Evolutionary conservation across 495 filamentous ascomycete species (phyloP).

Genomic region (Ascobolus immersus): DNA sequence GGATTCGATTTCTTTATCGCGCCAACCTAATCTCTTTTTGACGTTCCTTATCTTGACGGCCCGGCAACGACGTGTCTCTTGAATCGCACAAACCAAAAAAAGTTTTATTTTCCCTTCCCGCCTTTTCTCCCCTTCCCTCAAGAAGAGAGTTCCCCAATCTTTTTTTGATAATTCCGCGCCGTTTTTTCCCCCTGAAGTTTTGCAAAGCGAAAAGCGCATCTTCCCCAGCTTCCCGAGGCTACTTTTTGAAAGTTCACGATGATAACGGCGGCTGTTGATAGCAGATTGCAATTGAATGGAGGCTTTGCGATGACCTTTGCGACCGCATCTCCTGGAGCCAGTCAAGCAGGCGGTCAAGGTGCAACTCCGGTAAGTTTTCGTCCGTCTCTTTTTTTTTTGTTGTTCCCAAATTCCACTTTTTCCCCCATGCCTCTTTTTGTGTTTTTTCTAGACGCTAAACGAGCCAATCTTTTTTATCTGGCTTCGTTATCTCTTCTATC

Average conservation of each 20-base stretch:
- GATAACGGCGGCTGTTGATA: no score
- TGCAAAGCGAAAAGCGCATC: no score
- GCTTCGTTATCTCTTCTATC: no score
- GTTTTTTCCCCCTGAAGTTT: no score
- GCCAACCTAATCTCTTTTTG: no score
- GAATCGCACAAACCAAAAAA: background rate
- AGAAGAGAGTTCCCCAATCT: no score
- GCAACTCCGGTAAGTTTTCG: slow-evolving; percentile 14
- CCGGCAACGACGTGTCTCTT: no score
- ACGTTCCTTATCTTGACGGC: no score
- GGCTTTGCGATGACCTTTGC: slow-evolving; percentile 17
- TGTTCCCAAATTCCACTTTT: slow-evolving; percentile 4
- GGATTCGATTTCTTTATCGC: no score
- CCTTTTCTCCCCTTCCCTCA: background rate
- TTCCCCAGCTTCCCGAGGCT: no score
- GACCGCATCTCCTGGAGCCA: slow-evolving; percentile 16
- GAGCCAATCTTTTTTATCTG: slow-evolving; percentile 1
- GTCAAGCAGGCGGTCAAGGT: slow-evolving; percentile 14
- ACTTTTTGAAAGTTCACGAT: no score
- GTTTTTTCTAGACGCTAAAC: slow-evolving; percentile 17
- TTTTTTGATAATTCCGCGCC: no score
- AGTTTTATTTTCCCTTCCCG: background rate
- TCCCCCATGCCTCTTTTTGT: slow-evolving; percentile 8
- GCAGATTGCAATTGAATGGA: slow-evolving; percentile 8
- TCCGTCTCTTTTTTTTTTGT: slow-evolving; percentile 10